Conservation (phyloP, 2,329 filamentous ascomycete species). For the Colletotrichum ledebouriae region DNA sequence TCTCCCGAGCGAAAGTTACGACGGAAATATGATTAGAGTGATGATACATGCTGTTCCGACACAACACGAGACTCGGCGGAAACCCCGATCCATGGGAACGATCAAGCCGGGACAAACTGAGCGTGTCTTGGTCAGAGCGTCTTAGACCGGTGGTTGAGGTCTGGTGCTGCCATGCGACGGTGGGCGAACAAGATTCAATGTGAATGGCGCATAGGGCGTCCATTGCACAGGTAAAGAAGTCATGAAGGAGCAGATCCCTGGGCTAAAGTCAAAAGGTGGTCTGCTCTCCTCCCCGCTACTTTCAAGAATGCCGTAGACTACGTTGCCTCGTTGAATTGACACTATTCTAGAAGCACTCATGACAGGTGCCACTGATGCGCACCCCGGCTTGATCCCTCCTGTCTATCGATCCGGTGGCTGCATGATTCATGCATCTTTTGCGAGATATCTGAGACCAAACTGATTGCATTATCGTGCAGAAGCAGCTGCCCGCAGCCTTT, state of each 20-base stretch:
- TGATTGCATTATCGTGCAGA: conserved; percentile 38
- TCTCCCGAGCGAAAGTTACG: neutral
- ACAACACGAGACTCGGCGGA: neutral
- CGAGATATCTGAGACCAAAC: conserved; percentile 4
- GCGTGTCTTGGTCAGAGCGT: conserved; percentile 5
- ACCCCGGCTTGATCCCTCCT: no score
- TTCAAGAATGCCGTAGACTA: no score
- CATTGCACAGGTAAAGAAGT: no score
- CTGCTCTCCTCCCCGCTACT: no score
- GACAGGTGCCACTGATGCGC: no score
- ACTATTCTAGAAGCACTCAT: no score
- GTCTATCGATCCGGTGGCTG: neutral
- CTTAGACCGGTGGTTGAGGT: neutral
- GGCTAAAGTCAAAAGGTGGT: no score
- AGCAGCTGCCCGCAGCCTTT: neutral
- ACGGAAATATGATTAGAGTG: neutral
- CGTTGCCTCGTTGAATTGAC: no score
- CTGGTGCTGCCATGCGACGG: neutral
- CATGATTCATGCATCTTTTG: neutral
- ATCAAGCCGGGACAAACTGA: neutral
- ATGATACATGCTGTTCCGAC: neutral
- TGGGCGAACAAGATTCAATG: neutral
- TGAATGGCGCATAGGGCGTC: no score
- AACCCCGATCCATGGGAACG: neutral
- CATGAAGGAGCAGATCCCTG: no score